A percentile compares a stretch with the other conserved stretches of the same genome.
Conservation (phyloP, 805 yeast genomes). For the Saccharomycopsis lassenensis region DNA sequence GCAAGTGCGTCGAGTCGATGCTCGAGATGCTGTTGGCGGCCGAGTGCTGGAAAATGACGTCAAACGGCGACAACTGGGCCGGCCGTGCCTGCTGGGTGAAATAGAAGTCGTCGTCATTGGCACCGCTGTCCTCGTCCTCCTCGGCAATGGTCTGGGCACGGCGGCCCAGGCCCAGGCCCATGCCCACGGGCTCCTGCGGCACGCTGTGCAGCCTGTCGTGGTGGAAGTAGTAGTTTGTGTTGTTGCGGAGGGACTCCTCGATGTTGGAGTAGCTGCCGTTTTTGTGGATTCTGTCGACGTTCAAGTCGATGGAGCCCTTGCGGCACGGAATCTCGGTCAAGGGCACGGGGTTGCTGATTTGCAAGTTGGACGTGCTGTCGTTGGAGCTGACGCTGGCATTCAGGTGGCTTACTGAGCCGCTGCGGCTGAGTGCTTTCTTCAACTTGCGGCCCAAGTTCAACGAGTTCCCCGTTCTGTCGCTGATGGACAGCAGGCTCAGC, state of each 20-base stretch:
- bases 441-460: conserved; percentile 11
- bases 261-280: conserved; percentile 1
- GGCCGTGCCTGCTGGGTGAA: conserved; percentile 5
- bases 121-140: conserved; percentile 6
- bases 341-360: conserved; percentile 18
- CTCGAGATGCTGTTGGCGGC: background rate
- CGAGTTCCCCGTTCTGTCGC: conserved; percentile 1
- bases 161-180: too few relatives aligned
- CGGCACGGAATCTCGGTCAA: conserved; percentile 14
- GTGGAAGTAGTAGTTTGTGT: conserved; percentile 14
- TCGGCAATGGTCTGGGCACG: background rate
- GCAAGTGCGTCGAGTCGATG: background rate
- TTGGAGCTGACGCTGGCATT: conserved; percentile 1
- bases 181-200: background rate
- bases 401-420: conserved; percentile 5
- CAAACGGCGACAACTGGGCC: conserved; percentile 12
- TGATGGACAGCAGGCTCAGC: conserved; percentile 9
- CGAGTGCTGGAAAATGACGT: conserved; percentile 9
- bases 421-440: conserved; percentile 16
- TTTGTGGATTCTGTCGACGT: background rate
- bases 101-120: conserved; percentile 10
- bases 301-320: conserved; percentile 16
- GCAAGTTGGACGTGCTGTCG: background rate
- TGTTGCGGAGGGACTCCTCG: conserved; percentile 6
- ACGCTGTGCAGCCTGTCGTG: conserved; percentile 6